Evolutionary conservation across 768 basidiomycete genomes (phyloP), one percentile per base, ranked within the genome.

Genomic region (Cyclocybe aegerita): DNA sequence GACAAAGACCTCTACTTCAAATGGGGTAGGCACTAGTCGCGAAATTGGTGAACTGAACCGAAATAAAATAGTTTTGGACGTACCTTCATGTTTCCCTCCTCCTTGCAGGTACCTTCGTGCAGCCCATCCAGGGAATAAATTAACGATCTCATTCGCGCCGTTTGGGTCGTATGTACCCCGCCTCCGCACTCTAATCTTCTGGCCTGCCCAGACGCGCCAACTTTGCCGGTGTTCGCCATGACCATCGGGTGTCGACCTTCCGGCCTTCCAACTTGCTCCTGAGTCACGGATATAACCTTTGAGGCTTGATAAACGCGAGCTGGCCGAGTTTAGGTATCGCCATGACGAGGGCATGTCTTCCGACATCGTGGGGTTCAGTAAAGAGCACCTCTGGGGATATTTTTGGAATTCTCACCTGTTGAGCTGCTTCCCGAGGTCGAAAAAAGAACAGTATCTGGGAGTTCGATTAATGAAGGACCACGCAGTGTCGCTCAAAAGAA

Each of bases 41-140:
- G 9, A 42, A 14, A 12, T 47, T 30, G 33, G 43, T 39, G 6
- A 44, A 42, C 15, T 15, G 12, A 38, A 9, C 16, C 8, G n/a
- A 14, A 39, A 30, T 11, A 37, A 36, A 43, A 32, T 14, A 30
- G n/a, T 8, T 5, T 8, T 37, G 35, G 16, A 58, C 54, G 42
- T 23, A 52, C 58, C 46, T 23, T 46, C 40, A 14, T 14, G 31
- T 15, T 31, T 38, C 40, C 56, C 46, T 43, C 53, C 38, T n/a
- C 49, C 47, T 40, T 50, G 58, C 11, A 55, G 65, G 60, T 80
- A 82, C 29, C 79, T 68, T 45, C 80, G 72, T 5, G 79, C 76
- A 2, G 90, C 91, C 88, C 90, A 93, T 2, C 91, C 89, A 4
- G 91, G 91, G 67, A 93, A 92, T 17, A 63, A 39, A 32, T 65